A percentile compares a stretch with the other conserved stretches of the same genome.
phyloP scores from a whole-genome alignment of 192 early-diverging fungal species.

The Phycomyces nitens region DNA sequence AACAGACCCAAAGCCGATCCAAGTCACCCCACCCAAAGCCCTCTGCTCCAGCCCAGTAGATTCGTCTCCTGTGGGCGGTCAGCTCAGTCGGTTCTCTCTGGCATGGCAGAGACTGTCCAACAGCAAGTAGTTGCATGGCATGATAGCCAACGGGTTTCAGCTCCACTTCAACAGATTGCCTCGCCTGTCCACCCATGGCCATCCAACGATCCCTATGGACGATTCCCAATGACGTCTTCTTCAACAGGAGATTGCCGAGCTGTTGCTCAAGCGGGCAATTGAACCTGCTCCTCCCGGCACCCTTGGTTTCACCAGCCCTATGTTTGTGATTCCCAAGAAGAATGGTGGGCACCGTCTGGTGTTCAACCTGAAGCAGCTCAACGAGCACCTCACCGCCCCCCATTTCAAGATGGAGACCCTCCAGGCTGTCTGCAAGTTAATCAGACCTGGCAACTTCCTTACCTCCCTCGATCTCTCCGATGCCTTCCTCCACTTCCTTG shows the following conservation, averaged over 20 bases:
- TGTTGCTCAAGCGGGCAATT: slow-evolving; percentile 24
- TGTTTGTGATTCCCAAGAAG: slow-evolving; percentile 31
- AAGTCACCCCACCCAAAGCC: neutral
- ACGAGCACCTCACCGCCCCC: slow-evolving; percentile 1
- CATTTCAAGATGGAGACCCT: slow-evolving; percentile 38
- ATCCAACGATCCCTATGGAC: slow-evolving; percentile 8
- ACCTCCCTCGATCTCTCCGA: slow-evolving; percentile 36
- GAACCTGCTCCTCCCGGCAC: slow-evolving; percentile 8
- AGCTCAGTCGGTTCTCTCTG: slow-evolving; percentile 18
- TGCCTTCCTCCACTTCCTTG: slow-evolving; percentile 36
- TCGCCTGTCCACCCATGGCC: neutral
- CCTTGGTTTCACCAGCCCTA: slow-evolving; percentile 23
- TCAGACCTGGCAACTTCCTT: slow-evolving; percentile 20
- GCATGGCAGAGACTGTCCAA: slow-evolving; percentile 16
- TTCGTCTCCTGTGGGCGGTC: slow-evolving; percentile 12
- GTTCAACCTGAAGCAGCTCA: slow-evolving; percentile 17
- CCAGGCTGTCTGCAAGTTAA: slow-evolving; percentile 8
- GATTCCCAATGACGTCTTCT: slow-evolving; percentile 9
- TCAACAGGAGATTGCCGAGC: slow-evolving; percentile 23
- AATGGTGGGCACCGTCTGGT: slow-evolving; percentile 24
- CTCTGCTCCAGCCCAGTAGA: neutral
- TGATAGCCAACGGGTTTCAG: slow-evolving; percentile 15
- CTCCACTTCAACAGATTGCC: slow-evolving; percentile 20
- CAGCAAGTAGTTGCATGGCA: slow-evolving; percentile 12
- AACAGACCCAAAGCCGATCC: too few relatives aligned